Evolutionary conservation across 768 basidiomycete genomes (phyloP).

Genomic region (Crucibulum laeve): DNA sequence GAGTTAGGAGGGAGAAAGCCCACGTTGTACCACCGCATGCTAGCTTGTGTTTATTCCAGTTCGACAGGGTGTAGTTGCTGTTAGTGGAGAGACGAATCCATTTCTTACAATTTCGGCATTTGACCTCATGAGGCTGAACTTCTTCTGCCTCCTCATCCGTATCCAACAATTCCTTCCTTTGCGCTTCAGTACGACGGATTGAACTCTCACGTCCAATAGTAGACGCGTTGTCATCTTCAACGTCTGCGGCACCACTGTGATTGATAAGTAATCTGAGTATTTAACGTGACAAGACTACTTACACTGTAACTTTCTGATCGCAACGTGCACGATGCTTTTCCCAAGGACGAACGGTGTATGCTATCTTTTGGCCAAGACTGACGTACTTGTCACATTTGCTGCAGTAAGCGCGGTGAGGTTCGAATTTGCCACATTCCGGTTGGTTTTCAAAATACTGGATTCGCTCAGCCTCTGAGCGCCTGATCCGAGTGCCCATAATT

Average conservation of each 20-base stretch:
- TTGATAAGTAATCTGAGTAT: neutral
- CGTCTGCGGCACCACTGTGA: neutral
- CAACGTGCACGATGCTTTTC: slow-evolving; percentile 53
- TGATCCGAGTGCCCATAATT: slow-evolving; percentile 34
- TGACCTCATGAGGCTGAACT: slow-evolving; percentile 44
- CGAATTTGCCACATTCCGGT: slow-evolving; percentile 50
- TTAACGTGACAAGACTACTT: neutral
- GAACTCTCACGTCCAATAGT: slow-evolving; percentile 5
- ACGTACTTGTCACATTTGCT: slow-evolving; percentile 54
- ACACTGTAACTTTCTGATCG: slow-evolving; percentile 30
- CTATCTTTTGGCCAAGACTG: slow-evolving; percentile 47
- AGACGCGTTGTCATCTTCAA: neutral
- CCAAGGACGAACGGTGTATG: slow-evolving; percentile 61
- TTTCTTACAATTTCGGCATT: slow-evolving; percentile 58
- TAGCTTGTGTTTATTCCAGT: slow-evolving; percentile 53
- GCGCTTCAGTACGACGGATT: slow-evolving; percentile 26
- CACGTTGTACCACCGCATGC: slow-evolving; percentile 43
- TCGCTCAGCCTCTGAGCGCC: slow-evolving; percentile 59
- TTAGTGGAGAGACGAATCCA: slow-evolving; percentile 53
- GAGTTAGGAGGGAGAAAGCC: slow-evolving; percentile 13
- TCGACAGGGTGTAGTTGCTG: slow-evolving; percentile 35
- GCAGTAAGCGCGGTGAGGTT: slow-evolving; percentile 57
- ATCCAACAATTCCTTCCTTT: slow-evolving; percentile 49
- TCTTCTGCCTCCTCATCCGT: slow-evolving; percentile 48
- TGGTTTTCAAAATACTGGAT: slow-evolving; percentile 62